Evolutionary conservation across 2,329 filamentous ascomycete genomes (phyloP).

Genomic region (Botrytis elliptica): DNA sequence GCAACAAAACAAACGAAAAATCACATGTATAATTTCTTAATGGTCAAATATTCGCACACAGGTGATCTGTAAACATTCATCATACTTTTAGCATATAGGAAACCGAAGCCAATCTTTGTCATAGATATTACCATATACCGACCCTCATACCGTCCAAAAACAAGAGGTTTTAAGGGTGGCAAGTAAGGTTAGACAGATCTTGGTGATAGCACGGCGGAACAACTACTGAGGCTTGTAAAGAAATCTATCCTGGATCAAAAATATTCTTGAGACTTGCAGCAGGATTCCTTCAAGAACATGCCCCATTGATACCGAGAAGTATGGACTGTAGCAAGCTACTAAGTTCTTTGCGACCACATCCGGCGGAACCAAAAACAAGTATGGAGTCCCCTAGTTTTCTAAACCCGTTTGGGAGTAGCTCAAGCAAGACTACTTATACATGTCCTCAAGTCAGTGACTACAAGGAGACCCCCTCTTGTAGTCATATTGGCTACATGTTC

Average conservation of each 20-base stretch:
- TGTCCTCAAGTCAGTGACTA: too few relatives aligned
- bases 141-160: too few relatives aligned
- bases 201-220: neutral
- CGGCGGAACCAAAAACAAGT: neutral
- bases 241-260: rapidly evolving
- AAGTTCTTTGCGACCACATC: neutral
- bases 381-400: neutral
- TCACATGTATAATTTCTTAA: neutral
- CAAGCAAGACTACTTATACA: too few relatives aligned
- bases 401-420: neutral
- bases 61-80: too few relatives aligned
- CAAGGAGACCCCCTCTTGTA: too few relatives aligned
- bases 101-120: neutral
- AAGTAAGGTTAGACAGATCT: too few relatives aligned
- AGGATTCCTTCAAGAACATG: neutral
- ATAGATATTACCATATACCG: neutral
- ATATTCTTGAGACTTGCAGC: neutral
- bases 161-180: too few relatives aligned
- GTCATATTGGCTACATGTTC: too few relatives aligned
- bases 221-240: too few relatives aligned
- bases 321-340: neutral
- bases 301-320: neutral
- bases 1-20: neutral
- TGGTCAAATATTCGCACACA: neutral
- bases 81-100: neutral